Percentiles rank a stretch among this genome's conserved stretches.
Evolutionary conservation across 2,329 filamentous ascomycete species (phyloP).

Genomic region (Simplicillium aogashimaense): DNA sequence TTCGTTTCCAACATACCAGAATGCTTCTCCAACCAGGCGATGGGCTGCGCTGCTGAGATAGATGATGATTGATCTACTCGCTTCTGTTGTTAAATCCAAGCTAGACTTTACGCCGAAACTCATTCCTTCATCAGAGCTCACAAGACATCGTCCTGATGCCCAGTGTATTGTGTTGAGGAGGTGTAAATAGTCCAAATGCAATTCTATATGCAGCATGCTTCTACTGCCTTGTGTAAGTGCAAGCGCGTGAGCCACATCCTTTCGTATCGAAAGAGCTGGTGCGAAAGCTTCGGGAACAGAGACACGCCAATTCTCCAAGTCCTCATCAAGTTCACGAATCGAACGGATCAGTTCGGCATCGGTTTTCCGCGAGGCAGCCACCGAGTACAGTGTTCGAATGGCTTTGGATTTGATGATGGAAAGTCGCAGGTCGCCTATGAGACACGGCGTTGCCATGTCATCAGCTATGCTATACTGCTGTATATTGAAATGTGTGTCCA

Average conservation of each 20-base stretch:
- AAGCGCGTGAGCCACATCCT: constrained; percentile 14
- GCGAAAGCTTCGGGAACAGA: constrained; percentile 33
- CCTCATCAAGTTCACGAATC: constrained; percentile 46
- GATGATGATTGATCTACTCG: constrained; percentile 42
- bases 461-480: constrained; percentile 1
- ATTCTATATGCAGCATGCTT: constrained; percentile 34
- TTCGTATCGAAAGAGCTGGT: constrained; percentile 33
- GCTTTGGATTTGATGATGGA: constrained; percentile 41
- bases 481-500: constrained; percentile 11
- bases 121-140: constrained; percentile 20
- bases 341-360: constrained; percentile 43
- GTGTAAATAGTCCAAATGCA: constrained; percentile 46
- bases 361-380: constrained; percentile 33
- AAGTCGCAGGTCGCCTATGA: constrained; percentile 37
- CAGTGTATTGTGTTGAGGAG: constrained; percentile 45
- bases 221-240: constrained; percentile 15
- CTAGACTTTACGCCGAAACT: constrained; percentile 39
- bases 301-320: constrained; percentile 43
- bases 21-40: constrained; percentile 33
- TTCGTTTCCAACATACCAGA: constrained; percentile 29
- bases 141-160: constrained; percentile 39
- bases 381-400: constrained; percentile 38
- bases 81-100: constrained; percentile 41
- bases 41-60: constrained; percentile 33
- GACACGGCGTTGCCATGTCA: constrained; percentile 18